phyloP scores from a whole-genome alignment of 345 rosid genomes.

The Murraya paniculata region DNA sequence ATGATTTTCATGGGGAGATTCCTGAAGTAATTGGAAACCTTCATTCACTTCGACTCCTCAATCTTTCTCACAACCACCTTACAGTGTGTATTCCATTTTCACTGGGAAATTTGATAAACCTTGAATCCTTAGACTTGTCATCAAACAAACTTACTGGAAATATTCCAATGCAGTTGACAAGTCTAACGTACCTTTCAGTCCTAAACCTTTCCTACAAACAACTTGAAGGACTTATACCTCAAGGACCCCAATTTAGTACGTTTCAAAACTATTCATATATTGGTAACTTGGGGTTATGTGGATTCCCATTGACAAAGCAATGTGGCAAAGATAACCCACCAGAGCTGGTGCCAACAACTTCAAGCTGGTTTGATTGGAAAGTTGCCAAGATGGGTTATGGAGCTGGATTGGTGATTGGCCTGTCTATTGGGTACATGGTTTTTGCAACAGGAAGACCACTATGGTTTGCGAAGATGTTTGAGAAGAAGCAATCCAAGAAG shows the following conservation, averaged over 20 bases:
- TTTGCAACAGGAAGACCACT: slow-evolving; percentile 5
- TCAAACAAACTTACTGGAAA: background rate
- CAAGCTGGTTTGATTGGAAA: background rate
- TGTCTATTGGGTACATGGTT: slow-evolving; percentile 7
- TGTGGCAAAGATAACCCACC: background rate
- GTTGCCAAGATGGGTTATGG: background rate
- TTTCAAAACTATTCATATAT: background rate
- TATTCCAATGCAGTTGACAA: background rate
- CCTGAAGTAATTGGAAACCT: slow-evolving; percentile 6
- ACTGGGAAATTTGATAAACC: background rate
- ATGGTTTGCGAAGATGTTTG: slow-evolving; percentile 10
- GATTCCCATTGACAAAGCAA: background rate
- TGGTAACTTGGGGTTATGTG: background rate
- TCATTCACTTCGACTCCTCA: background rate
- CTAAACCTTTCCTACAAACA: background rate
- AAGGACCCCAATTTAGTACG: background rate
- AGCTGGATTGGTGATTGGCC: background rate
- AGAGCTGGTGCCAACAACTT: background rate
- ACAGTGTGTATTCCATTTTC: background rate
- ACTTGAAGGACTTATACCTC: background rate
- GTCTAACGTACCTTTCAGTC: background rate
- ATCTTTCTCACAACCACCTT: slow-evolving; percentile 11
- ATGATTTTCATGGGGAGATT: slow-evolving; percentile 14
- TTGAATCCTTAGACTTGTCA: background rate
- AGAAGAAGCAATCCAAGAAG: background rate